These are phyloP conservation scores for Emergomyces africanus DNA, from an alignment of 2,329 filamentous ascomycete genomes.

Conservation along the genomic window DNA sequence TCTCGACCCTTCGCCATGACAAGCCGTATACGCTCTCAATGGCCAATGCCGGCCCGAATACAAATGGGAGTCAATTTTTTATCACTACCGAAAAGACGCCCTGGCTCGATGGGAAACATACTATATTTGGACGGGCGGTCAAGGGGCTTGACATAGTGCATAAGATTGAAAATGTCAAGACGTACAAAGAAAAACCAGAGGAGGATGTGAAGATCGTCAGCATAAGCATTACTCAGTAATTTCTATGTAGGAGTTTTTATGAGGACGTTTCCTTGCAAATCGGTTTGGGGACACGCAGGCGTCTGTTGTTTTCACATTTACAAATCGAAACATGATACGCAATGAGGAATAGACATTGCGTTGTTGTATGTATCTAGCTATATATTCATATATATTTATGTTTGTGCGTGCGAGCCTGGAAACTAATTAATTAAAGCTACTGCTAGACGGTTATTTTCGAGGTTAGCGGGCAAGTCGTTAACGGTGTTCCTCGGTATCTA, in stretches of 20 bases:
- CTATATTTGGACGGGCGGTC: slow-evolving; percentile 82
- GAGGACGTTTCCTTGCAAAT: too few species aligned
- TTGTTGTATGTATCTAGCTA: neutral
- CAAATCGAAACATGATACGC: neutral
- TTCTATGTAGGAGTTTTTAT: neutral
- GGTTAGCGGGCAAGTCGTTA: too few species aligned
- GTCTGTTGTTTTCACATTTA: neutral
- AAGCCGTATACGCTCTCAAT: slow-evolving; percentile 94
- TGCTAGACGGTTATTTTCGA: too few species aligned
- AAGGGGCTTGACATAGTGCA: slow-evolving; percentile 90
- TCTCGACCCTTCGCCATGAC: slow-evolving; percentile 81
- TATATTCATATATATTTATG: neutral
- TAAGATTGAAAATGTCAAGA: slow-evolving; percentile 82
- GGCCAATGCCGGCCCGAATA: slow-evolving; percentile 93
- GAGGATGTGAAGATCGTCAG: slow-evolving; percentile 97
- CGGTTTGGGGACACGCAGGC: too few species aligned
- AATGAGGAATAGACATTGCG: neutral
- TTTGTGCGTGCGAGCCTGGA: neutral
- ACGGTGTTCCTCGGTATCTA: too few species aligned
- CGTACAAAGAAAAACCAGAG: slow-evolving; percentile 84
- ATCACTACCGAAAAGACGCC: slow-evolving; percentile 96
- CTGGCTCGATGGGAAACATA: slow-evolving; percentile 94
- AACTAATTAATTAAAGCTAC: neutral
- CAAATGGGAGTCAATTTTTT: slow-evolving; percentile 95
- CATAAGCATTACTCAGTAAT: slow-evolving; percentile 38